Evolutionary conservation across 2,329 filamentous ascomycete species (phyloP), one percentile per base, ranked within the genome.

Genomic region (Pseudofabraea citricarpa): DNA sequence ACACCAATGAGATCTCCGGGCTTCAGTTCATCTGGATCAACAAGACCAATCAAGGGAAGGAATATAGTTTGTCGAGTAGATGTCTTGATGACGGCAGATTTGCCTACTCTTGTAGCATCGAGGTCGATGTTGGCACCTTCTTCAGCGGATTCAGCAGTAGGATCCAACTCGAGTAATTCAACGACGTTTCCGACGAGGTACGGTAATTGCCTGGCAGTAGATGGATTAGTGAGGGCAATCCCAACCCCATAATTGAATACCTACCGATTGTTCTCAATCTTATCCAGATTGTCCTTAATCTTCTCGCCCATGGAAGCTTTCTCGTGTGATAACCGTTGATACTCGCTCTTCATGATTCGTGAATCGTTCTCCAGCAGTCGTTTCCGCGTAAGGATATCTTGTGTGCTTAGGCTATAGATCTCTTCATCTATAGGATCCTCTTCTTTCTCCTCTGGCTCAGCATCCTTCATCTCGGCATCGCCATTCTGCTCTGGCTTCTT

Each of bases 181-280:
- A 98, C 93, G 37, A 98, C 94, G 61, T 98, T 98, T 56, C 93
- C 93, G 53, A 98, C 93, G 10, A 98, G 85, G 65, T 98, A 98
- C 31, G 93, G 93, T 61, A 98, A 77, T 83, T 98, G 93, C 63
- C 90, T 96, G 57, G 13, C 24, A 45, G 45, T 40, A 32, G 31
- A 40, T n/a, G n/a, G n/a, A n/a, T 57, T 44, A 51, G 46, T 33
- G 21, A 41, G 15, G 16, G 20, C 13, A 10, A 2, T 15, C 19
- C 40, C 22, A 31, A 33, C 21, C 29, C 39, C 13, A 47, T 32
- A 40, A 40, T 9, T 4, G 40, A 27, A 43, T 36, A 56, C 75
- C 55, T 73, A 95, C 90, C 90, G 81, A 74, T 98, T 98, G 71
- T 98, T 97, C 56, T 94, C 90, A 61, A 98, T 98, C 80, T 98